Evolutionary conservation across 768 basidiomycete genomes (phyloP).

Genomic region (Panaeolus papilionaceus): DNA sequence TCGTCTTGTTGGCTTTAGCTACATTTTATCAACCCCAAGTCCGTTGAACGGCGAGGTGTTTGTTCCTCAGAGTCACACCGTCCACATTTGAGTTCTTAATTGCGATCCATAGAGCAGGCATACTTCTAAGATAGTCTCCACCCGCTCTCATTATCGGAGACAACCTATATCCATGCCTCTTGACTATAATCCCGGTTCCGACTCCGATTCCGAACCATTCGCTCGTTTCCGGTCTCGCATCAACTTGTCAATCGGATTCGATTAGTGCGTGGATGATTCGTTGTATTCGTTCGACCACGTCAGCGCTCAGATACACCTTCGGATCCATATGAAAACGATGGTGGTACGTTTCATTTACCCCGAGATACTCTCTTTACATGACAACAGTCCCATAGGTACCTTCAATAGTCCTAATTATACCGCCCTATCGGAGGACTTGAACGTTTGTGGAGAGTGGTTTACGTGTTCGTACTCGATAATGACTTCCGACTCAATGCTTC

Average conservation of each 20-base stretch:
- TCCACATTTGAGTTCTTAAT: neutral
- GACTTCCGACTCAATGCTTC: neutral
- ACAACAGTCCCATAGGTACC: neutral
- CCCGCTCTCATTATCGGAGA: neutral
- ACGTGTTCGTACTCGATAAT: neutral
- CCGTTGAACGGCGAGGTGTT: neutral
- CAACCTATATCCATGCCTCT: neutral
- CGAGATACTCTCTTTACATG: constrained; percentile 5
- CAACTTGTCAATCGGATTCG: neutral
- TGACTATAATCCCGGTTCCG: neutral
- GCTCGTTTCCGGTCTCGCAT: neutral
- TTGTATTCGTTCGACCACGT: neutral
- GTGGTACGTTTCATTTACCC: neutral
- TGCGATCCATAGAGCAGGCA: neutral
- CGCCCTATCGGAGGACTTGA: neutral
- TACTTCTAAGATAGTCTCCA: neutral
- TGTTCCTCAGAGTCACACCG: neutral
- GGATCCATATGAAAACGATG: neutral
- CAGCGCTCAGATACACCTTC: neutral
- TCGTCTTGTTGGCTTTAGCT: too few relatives aligned
- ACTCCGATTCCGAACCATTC: neutral
- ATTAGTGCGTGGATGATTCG: neutral
- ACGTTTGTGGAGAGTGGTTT: neutral
- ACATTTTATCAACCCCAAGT: too few relatives aligned
- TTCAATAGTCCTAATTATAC: neutral